Evolutionary conservation across 176 grass and related monocot species (phyloP), one percentile per base, ranked within the genome.

Genomic region (Hyparrhenia diplandra): DNA sequence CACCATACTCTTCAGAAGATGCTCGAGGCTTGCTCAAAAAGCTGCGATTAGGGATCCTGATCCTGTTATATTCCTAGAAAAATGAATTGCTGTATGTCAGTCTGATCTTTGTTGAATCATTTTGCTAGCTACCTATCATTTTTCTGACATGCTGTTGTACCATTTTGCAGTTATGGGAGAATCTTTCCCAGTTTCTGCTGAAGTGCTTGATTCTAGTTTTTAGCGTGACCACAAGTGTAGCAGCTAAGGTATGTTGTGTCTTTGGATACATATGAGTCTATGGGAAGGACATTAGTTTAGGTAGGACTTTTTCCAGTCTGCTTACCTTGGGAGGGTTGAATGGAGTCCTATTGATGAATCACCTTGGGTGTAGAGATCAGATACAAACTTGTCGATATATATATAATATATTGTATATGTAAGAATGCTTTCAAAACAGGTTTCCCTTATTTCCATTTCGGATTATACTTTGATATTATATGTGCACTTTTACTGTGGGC

Each of bases 171-270:
- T 68, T 98, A 98, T 74, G n/a, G 96, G 92, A 77, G 92, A 98
- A 71, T 91, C 88, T 52, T 98, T 95, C 75, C 96, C 92, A 83
- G 73, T 98, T 83, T 95, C 92, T 81, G 90, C 86, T 76, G 96
- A 93, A 89, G 96, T 86, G 47, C 92, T 95, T 79, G 96, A 98
- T 93, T 98, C 96, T 78, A 98, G 92, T 83, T 98, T 98, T 69
- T 88, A n/a, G 88, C 78, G 84, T 98, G 49, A 86, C 88, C 1
- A 98, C 59, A 98, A 98, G n/a, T n/a, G n/a, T n/a, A n/a, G n/a
- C n/a, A 85, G 96, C 92, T 81, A 98, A 98, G 96, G 96, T 95
- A 85, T 80, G 35, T 82, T 84, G 0, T 69, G 24, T 74, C 10
- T 84, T 84, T 91, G 1, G 45, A 12, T 79, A 5, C 23, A 23